Base-by-base conservation (phyloP, 441 rosid genomes). In the Adansonia rubrostipa region DNA sequence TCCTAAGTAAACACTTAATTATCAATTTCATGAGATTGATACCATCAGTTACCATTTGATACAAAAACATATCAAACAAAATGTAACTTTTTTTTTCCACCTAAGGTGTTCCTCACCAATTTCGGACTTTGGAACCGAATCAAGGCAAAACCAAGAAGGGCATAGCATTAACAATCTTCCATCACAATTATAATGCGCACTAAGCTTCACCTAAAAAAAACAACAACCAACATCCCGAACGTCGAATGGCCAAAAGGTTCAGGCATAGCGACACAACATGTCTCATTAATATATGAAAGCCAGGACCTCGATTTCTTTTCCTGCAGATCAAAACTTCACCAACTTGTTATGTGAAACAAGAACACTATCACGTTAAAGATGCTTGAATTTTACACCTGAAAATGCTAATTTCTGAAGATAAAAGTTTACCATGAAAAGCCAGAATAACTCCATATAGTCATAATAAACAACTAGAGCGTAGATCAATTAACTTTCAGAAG, bases 401-500 rank as follows among this genome's bases (percentile, higher is more conserved):
- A 70, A 69, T 68, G 17, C 53, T 61, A 17, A 61, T 48, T 54
- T 24, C 28, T 45, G 22, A 69, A 62, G 19, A 69, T 10, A 9
- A 69, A 15, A 65, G 20, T n/a, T 61, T 11, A n/a, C 48, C 10
- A 61, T 6, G 1, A 15, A 1, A 60, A 20, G 22, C 50, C 14
- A 0, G 73, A 77, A 66, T 1, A 51, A 58, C 11, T 20, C 71
- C 77, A 64, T 9, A 7, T 24, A 44, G 71, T 24, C 75, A 76
- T 45, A 24, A 11, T 22, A 65, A 67, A 62, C 66, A 75, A 42
- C 58, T 19, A 61, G 42, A 36, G 42, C 42, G 42, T 36, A 36
- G 44, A 68, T 28, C 48, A 53, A 54, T 61, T 50, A 79, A 57
- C 48, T 15, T 71, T 64, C 36, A 54, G 53, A 50, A 47, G 53